phyloP scores from a whole-genome alignment of 2,329 filamentous ascomycete genomes.

The Trichoderma guizhouense region DNA sequence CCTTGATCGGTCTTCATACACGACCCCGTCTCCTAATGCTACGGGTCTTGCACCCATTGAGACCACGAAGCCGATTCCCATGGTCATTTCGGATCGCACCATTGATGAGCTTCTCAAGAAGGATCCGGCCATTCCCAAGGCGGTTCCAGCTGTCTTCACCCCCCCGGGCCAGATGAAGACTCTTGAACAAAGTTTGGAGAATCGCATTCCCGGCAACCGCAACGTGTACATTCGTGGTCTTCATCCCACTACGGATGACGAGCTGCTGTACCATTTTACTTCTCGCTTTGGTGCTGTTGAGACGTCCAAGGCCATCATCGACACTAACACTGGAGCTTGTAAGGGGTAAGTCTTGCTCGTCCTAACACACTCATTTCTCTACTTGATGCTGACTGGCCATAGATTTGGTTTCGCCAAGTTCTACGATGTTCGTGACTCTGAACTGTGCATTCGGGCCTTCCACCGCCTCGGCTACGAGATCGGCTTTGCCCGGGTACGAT shows the following conservation, averaged over 20 bases:
- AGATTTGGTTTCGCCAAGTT: conserved; percentile 99
- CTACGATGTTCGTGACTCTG: conserved; percentile 78
- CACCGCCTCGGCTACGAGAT: conserved; percentile 95
- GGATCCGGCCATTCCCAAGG: conserved; percentile 79
- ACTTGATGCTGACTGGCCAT: conserved; percentile 14
- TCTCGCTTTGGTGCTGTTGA: conserved; percentile 89
- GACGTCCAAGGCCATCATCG: conserved; percentile 98
- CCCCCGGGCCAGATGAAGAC: conserved; percentile 83
- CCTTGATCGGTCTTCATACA: conserved; percentile 62
- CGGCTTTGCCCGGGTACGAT: conserved; percentile 82
- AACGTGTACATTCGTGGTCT: conserved; percentile 98
- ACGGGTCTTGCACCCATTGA: conserved; percentile 42
- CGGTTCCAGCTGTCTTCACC: conserved; percentile 85
- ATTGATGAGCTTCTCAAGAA: conserved; percentile 66
- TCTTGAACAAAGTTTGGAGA: conserved; percentile 90
- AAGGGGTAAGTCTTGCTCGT: conserved; percentile 68
- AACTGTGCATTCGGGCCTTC: conserved; percentile 94
- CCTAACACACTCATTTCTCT: background rate
- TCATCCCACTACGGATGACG: conserved; percentile 91
- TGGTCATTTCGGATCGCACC: conserved; percentile 44
- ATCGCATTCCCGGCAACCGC: conserved; percentile 84
- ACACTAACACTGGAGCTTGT: conserved; percentile 87
- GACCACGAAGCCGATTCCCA: conserved; percentile 40
- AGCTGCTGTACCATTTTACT: conserved; percentile 78
- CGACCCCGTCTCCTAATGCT: conserved; percentile 64